These are phyloP conservation scores for Tetrahymena malaccensis DNA, from an alignment of 73 alveolate genomes.

Conservation along the genomic window DNA sequence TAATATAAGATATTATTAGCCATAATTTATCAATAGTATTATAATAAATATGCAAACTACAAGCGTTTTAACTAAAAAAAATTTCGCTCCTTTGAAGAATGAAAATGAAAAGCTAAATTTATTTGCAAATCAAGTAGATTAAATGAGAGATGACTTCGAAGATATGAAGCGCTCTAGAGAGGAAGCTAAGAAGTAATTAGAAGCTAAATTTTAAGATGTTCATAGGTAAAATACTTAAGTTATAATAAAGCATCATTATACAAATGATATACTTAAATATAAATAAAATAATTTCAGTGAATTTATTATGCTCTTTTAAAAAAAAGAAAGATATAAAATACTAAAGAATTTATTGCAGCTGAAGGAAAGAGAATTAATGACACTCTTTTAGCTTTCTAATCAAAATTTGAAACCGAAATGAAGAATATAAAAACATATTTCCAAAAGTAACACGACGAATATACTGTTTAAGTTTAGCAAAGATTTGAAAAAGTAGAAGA, in stretches of 20 bases:
- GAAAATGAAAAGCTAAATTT: slow-evolving; percentile 78
- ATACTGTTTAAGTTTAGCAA: slow-evolving; percentile 49
- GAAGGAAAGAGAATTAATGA: slow-evolving; percentile 92
- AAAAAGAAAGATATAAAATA: slow-evolving; percentile 70
- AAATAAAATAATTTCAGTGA: not conserved
- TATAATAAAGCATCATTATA: not conserved
- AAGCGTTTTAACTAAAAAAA: slow-evolving; percentile 31
- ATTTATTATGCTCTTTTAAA: not conserved
- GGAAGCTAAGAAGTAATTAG: slow-evolving; percentile 89
- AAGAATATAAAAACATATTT: slow-evolving; percentile 63
- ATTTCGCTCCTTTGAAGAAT: slow-evolving; percentile 25
- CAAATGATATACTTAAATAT: not conserved
- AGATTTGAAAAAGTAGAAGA: slow-evolving; percentile 59
- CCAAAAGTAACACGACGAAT: slow-evolving; percentile 55
- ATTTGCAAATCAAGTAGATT: slow-evolving; percentile 73
- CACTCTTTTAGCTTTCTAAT: slow-evolving; percentile 85
- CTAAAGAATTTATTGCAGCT: slow-evolving; percentile 81
- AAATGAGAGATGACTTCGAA: slow-evolving; percentile 84
- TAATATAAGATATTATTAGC: not conserved
- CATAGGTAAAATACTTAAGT: slow-evolving; percentile 14
- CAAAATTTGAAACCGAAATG: slow-evolving; percentile 75
- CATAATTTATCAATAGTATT: not conserved
- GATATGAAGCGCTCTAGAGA: slow-evolving; percentile 90
- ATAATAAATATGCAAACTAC: slow-evolving; percentile 7
- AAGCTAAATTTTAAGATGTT: slow-evolving; percentile 94